Conservation (phyloP, 2,329 filamentous ascomycete genomes). For the Fusarium lyarnte region DNA sequence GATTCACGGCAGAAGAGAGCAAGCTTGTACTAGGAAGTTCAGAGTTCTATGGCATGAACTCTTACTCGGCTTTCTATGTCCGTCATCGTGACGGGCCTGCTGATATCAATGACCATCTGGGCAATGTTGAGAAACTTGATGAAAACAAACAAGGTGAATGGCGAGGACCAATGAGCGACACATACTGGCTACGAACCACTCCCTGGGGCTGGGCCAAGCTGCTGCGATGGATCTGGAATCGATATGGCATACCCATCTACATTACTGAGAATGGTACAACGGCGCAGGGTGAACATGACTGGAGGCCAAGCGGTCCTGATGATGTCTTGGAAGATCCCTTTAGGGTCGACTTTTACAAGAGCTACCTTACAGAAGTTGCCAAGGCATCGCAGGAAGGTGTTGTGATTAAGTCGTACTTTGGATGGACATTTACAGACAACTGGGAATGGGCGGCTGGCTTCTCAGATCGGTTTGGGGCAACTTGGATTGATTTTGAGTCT, state of each 20-base stretch:
- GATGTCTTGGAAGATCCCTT: slow-evolving; percentile 51
- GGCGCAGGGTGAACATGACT: slow-evolving; percentile 51
- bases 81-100: slow-evolving; percentile 48
- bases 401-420: slow-evolving; percentile 53
- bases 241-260: slow-evolving; percentile 53
- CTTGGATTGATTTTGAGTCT: slow-evolving; percentile 51
- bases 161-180: slow-evolving; percentile 51
- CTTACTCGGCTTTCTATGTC: slow-evolving; percentile 53
- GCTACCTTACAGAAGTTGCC: slow-evolving; percentile 51
- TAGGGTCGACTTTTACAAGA: slow-evolving; percentile 51
- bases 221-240: slow-evolving; percentile 53
- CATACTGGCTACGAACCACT: slow-evolving; percentile 51
- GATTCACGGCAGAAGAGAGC: slow-evolving; percentile 52
- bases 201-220: slow-evolving; percentile 52
- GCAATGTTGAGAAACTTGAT: slow-evolving; percentile 51
- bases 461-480: slow-evolving; percentile 52
- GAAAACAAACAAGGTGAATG: slow-evolving; percentile 47
- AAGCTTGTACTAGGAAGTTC: slow-evolving; percentile 51
- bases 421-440: slow-evolving; percentile 55
- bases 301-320: slow-evolving; percentile 41
- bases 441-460: slow-evolving; percentile 57
- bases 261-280: slow-evolving; percentile 57
- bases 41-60: slow-evolving; percentile 56
- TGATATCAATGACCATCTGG: slow-evolving; percentile 52
- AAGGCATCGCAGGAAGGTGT: slow-evolving; percentile 51